Percentiles rank a stretch among this genome's conserved stretches.
phyloP scores from a whole-genome alignment of 2,329 filamentous ascomycete species.

The Pseudogymnoascus verrucosus region DNA sequence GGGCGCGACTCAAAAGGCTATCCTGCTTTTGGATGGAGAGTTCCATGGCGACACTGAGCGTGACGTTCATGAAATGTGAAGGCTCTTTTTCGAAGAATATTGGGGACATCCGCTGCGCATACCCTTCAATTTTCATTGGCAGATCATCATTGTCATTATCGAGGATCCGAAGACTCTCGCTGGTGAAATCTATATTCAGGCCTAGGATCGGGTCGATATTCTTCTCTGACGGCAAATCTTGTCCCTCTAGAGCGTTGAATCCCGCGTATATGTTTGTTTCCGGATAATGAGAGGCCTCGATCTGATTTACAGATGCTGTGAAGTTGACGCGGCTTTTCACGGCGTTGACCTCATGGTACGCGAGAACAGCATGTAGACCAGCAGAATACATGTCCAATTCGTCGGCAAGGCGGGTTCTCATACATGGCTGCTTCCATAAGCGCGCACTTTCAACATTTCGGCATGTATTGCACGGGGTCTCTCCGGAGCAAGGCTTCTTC shows the following conservation, averaged over 20 bases:
- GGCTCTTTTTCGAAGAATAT: slow-evolving; percentile 52
- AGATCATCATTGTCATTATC: slow-evolving; percentile 55
- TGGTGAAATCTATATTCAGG: slow-evolving; percentile 26
- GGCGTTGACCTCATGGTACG: slow-evolving; percentile 50
- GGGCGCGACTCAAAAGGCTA: slow-evolving; percentile 46
- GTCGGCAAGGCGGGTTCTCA: slow-evolving; percentile 53
- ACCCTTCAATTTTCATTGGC: slow-evolving; percentile 49
- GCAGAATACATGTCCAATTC: slow-evolving; percentile 56
- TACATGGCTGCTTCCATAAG: slow-evolving; percentile 57
- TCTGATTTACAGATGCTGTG: slow-evolving; percentile 34
- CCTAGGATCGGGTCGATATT: slow-evolving; percentile 27
- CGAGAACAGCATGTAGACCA: slow-evolving; percentile 54
- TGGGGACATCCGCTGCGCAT: slow-evolving; percentile 50
- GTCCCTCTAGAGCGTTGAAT: slow-evolving; percentile 24
- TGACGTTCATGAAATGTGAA: slow-evolving; percentile 51
- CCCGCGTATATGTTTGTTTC: slow-evolving; percentile 31
- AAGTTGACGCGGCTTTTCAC: slow-evolving; percentile 44
- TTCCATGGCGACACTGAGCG: slow-evolving; percentile 42
- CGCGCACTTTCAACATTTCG: slow-evolving; percentile 54
- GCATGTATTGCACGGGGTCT: slow-evolving; percentile 55
- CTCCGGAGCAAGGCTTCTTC: slow-evolving; percentile 58
- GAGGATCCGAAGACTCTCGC: slow-evolving; percentile 43
- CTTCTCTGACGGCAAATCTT: slow-evolving; percentile 22
- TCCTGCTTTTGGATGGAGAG: slow-evolving; percentile 43
- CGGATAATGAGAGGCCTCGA: slow-evolving; percentile 53